Base-by-base conservation (phyloP, 768 basidiomycete species). In the Kwoniella shandongensis region DNA sequence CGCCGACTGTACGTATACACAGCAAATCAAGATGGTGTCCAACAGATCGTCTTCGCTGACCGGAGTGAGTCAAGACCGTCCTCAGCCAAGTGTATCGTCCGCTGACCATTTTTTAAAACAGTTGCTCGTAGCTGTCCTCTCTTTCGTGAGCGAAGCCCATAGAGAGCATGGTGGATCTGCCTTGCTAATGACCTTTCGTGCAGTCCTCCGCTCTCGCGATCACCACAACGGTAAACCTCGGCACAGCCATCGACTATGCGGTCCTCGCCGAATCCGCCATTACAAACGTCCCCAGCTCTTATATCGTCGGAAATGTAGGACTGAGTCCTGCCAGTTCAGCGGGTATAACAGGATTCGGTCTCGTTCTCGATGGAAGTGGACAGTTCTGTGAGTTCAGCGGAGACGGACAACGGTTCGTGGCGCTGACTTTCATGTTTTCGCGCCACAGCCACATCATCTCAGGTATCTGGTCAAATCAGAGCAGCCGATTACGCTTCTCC, bases 301-400 rank as follows among this genome's bases (percentile, higher is more conserved):
- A 20, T 39, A 53, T 64, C 38, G 58, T 49, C 26, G 62, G 62
- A 4, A 52, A 64, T 36, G 44, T 64, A 5, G 62, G 62, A 10
- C 6, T 64, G 11, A 51, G 44, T 30, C 62, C 62, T n/a, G 62
- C 58, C 17, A 35, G 47, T 2, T 44, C 40, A 1, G n/a, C 46
- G 7, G 52, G 2, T 1, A 46, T 60, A 46, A 60, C 57, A 6
- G 62, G 62, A 1, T 60, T 64, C 29, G 38, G 17, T 17, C 26
- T 50, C 5, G 32, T 40, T 8, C 46, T 44, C 23, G 51, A 54
- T 47, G 25, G 8, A 4, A 49, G 38, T 29, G 61, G 56, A 5
- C 18, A 53, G 25, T 58, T 42, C 36, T 29, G 51, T 58, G 32
- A 61, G 59, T 45, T 18, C 17, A 6, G 8, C 40, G 13, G n/a